Evolutionary conservation across 306 rosid species (phyloP).

Genomic region (Prunus dulcis): DNA sequence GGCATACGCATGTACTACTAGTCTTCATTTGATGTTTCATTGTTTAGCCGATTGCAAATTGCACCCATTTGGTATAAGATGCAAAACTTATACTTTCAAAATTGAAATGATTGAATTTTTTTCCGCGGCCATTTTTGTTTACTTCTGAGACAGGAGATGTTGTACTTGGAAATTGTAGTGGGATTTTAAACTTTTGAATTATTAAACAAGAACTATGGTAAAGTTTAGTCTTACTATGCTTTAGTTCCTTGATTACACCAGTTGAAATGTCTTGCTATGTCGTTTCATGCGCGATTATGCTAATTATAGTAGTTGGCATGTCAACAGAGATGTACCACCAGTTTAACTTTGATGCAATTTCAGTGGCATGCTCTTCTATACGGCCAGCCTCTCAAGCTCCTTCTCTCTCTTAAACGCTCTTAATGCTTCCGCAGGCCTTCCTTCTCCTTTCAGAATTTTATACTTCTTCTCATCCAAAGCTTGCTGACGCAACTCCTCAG

Average conservation of each 20-base stretch:
- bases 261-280: too few relatives aligned
- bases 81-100: constrained; percentile 25
- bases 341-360: too few relatives aligned
- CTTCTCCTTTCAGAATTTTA: constrained; percentile 74
- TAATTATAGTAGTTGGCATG: background rate
- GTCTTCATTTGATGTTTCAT: constrained; percentile 31
- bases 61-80: constrained; percentile 14
- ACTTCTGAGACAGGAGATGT: background rate
- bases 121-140: background rate
- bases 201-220: background rate
- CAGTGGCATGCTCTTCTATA: too few relatives aligned
- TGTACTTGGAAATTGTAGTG: background rate
- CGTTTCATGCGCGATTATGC: too few relatives aligned
- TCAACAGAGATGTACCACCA: too few relatives aligned
- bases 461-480: constrained; percentile 81
- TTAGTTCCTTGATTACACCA: background rate
- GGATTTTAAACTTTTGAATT: background rate
- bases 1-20: constrained; percentile 31
- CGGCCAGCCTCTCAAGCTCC: constrained; percentile 47
- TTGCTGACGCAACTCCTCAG: constrained; percentile 79
- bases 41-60: constrained; percentile 28
- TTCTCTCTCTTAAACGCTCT: constrained; percentile 87
- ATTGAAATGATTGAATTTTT: constrained; percentile 23
- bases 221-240: background rate
- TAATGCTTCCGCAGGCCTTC: constrained; percentile 78